Conservation (phyloP, 257 asterid species). For the Solanum acaule region DNA sequence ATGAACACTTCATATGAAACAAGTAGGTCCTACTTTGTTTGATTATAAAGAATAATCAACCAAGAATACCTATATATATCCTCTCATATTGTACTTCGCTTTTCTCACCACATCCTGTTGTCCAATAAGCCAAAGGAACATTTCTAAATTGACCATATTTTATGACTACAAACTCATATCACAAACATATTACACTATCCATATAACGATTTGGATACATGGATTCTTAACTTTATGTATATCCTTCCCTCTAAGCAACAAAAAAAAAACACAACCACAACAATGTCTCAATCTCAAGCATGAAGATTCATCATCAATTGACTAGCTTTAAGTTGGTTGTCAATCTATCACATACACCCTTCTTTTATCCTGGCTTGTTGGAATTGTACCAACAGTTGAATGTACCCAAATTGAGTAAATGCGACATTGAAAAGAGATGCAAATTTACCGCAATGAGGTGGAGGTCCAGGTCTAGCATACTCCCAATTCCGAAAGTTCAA, state of each 20-base stretch:
- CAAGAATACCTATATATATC: not conserved
- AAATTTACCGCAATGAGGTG: conserved; percentile 50
- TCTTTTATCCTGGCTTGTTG: not conserved
- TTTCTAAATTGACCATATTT: not conserved
- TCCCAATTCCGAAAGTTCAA: conserved; percentile 75
- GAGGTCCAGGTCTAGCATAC: conserved; percentile 42
- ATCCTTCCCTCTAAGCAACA: not conserved
- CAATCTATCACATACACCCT: not conserved
- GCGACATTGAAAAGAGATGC: not conserved
- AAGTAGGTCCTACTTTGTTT: not conserved
- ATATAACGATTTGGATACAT: not conserved
- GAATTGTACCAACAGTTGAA: not conserved
- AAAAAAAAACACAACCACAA: not conserved
- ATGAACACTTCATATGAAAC: not conserved
- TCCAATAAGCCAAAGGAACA: not conserved
- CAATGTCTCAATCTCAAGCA: not conserved
- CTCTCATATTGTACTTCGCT: not conserved
- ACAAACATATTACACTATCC: not conserved
- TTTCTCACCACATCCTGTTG: not conserved
- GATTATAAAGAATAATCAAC: not conserved
- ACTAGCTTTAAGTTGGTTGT: not conserved
- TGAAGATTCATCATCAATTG: not conserved
- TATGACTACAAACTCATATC: not conserved
- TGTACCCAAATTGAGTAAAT: not conserved
- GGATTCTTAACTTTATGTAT: not conserved